Conservation (phyloP, 176 grass and related monocot species). For the Leersia perrieri region DNA sequence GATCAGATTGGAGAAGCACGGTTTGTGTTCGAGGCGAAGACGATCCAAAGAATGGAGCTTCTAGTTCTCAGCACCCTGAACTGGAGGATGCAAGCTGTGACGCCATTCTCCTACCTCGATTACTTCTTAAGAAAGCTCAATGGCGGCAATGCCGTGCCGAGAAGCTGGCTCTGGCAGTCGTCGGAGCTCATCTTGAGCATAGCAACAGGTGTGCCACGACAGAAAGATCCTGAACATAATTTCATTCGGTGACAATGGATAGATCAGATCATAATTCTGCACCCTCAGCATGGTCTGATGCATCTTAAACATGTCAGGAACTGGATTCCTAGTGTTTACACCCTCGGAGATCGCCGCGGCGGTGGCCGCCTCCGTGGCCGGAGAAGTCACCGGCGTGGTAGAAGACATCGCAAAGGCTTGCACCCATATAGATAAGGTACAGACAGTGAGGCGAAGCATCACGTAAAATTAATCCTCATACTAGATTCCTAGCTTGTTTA, state of each 20-base stretch:
- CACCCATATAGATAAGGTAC: slow-evolving; percentile 59
- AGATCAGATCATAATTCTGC: not conserved
- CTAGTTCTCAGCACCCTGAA: slow-evolving; percentile 73
- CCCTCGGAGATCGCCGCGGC: slow-evolving; percentile 75
- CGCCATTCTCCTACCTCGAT: slow-evolving; percentile 83
- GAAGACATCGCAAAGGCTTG: slow-evolving; percentile 47
- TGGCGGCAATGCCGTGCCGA: slow-evolving; percentile 27
- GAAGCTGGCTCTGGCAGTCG: slow-evolving; percentile 35
- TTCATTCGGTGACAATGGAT: not conserved
- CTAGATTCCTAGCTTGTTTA: not conserved
- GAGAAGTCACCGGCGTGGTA: slow-evolving; percentile 29
- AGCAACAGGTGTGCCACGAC: slow-evolving; percentile 46
- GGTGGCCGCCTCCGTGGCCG: slow-evolving; percentile 31
- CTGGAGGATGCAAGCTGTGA: slow-evolving; percentile 89
- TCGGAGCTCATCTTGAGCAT: slow-evolving; percentile 54
- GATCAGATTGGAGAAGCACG: slow-evolving; percentile 56
- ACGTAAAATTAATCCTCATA: not conserved
- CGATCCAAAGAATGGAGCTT: slow-evolving; percentile 90
- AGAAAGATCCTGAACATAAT: not conserved
- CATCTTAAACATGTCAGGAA: slow-evolving; percentile 39
- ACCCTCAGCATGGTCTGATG: not conserved
- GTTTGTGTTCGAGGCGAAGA: slow-evolving; percentile 73
- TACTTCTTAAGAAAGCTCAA: slow-evolving; percentile 68
- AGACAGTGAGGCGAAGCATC: not conserved
- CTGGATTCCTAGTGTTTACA: slow-evolving; percentile 55